A percentile compares a stretch with the other conserved stretches of the same genome.
phyloP scores from a whole-genome alignment of 306 rosid genomes.

The Senna tora region DNA sequence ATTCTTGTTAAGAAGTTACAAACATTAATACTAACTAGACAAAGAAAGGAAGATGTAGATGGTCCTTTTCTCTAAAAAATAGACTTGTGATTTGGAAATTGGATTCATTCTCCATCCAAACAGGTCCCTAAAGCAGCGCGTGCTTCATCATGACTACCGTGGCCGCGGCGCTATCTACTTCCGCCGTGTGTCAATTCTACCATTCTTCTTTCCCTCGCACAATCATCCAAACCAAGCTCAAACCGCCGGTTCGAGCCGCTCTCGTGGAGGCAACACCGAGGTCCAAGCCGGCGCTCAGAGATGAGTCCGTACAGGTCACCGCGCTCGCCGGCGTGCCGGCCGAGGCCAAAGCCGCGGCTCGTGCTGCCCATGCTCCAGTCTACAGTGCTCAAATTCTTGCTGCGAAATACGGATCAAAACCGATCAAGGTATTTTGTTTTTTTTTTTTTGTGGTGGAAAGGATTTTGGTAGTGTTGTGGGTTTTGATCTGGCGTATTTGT shows the following conservation, averaged over 20 bases:
- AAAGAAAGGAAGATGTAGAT: neutral
- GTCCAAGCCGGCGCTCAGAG: constrained; percentile 28
- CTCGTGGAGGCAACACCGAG: constrained; percentile 51
- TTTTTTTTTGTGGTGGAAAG: constrained; percentile 22
- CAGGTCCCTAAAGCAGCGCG: neutral
- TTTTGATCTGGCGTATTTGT: constrained; percentile 27
- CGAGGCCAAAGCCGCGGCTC: constrained; percentile 71
- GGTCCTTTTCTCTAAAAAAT: neutral
- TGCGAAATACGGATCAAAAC: constrained; percentile 60
- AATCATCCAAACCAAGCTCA: constrained; percentile 28
- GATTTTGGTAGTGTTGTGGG: constrained; percentile 5
- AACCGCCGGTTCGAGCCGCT: constrained; percentile 53
- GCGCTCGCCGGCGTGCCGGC: constrained; percentile 61
- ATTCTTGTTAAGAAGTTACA: no score
- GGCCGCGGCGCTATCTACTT: neutral
- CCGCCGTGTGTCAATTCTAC: constrained; percentile 18
- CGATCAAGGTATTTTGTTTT: constrained; percentile 54
- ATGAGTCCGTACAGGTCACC: constrained; percentile 39
- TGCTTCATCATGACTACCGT: constrained; percentile 21
- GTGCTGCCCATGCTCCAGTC: constrained; percentile 69
- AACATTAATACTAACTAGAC: no score
- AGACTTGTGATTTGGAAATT: neutral
- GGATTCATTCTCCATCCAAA: neutral
- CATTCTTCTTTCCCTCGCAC: constrained; percentile 32
- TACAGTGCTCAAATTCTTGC: constrained; percentile 69